Evolutionary conservation across 257 asterid genomes (phyloP).

Genomic region (Primulina eburnea): DNA sequence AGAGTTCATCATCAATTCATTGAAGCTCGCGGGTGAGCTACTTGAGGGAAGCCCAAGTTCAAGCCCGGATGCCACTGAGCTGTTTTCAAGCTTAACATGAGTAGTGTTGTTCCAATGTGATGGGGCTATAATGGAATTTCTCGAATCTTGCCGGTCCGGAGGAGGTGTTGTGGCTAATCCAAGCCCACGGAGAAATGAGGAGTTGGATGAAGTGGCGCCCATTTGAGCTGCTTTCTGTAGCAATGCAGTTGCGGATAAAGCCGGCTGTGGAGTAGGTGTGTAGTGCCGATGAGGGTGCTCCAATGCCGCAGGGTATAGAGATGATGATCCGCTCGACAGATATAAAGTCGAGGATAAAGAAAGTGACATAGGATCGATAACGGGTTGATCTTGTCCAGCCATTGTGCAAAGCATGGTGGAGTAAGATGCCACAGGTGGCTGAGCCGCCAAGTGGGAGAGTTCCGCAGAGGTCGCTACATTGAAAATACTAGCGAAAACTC

Average conservation of each 20-base stretch:
- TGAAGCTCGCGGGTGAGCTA: slow-evolving; percentile 33
- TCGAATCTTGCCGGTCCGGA: slow-evolving; percentile 24
- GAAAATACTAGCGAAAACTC: slow-evolving; percentile 36
- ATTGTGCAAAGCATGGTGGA: slow-evolving; percentile 38
- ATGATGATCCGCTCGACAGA: slow-evolving; percentile 30
- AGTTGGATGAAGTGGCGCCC: slow-evolving; percentile 45
- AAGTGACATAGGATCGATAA: slow-evolving; percentile 59
- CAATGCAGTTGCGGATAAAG: slow-evolving; percentile 79
- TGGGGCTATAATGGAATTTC: background rate
- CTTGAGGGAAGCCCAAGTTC: slow-evolving; percentile 10
- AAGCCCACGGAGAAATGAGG: slow-evolving; percentile 70
- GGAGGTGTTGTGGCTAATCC: slow-evolving; percentile 50
- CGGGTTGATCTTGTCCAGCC: slow-evolving; percentile 28
- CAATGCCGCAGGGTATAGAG: slow-evolving; percentile 43
- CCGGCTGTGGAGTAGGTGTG: slow-evolving; percentile 44
- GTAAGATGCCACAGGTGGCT: slow-evolving; percentile 28
- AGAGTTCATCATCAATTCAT: slow-evolving; percentile 49
- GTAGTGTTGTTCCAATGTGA: slow-evolving; percentile 24
- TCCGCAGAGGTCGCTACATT: slow-evolving; percentile 35
- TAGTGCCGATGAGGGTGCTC: slow-evolving; percentile 41
- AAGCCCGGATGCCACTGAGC: slow-evolving; percentile 22
- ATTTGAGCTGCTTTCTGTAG: slow-evolving; percentile 63
- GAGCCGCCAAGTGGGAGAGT: slow-evolving; percentile 27
- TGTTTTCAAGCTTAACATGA: slow-evolving; percentile 52
- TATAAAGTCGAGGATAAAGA: slow-evolving; percentile 60